Conservation (phyloP, 768 basidiomycete genomes). For the Leccinum sublutescens region DNA sequence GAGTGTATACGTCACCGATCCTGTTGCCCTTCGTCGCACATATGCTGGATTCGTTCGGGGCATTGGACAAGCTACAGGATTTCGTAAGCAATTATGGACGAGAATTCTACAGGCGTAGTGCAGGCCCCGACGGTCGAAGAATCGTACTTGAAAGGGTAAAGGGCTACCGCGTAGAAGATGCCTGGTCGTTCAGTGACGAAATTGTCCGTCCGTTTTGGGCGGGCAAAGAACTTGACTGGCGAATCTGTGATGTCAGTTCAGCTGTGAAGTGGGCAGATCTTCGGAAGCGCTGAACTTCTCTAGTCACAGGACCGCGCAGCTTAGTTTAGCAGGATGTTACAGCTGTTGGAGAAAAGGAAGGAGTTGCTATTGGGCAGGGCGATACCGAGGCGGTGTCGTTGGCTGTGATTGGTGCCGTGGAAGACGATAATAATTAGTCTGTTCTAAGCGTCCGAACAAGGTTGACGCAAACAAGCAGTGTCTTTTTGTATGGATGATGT, state of each 20-base stretch:
- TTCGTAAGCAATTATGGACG: constrained; percentile 83
- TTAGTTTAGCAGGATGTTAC: neutral
- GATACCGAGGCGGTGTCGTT: constrained; percentile 25
- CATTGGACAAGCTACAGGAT: constrained; percentile 74
- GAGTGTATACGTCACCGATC: constrained; percentile 93
- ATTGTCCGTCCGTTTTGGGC: constrained; percentile 84
- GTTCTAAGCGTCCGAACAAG: neutral
- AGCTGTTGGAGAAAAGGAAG: neutral
- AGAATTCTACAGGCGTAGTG: constrained; percentile 62
- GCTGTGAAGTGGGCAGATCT: neutral
- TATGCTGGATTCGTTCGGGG: constrained; percentile 82
- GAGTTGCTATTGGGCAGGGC: constrained; percentile 1
- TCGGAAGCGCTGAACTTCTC: constrained; percentile 1
- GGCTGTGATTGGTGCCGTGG: constrained; percentile 20
- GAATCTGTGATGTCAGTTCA: constrained; percentile 36
- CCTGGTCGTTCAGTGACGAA: constrained; percentile 45
- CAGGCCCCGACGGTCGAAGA: constrained; percentile 30
- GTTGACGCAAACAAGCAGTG: constrained; percentile 8
- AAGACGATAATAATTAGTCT: constrained; percentile 1
- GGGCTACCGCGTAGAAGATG: constrained; percentile 42
- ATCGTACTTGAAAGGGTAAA: constrained; percentile 46
- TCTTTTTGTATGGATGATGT: constrained; percentile 1
- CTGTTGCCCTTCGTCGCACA: constrained; percentile 89
- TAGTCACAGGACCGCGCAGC: constrained; percentile 3
- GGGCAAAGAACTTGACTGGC: constrained; percentile 78